Evolutionary conservation across 805 yeast species (phyloP), one percentile per base, ranked within the genome.

Genomic region (Yamadazyma laniorum): DNA sequence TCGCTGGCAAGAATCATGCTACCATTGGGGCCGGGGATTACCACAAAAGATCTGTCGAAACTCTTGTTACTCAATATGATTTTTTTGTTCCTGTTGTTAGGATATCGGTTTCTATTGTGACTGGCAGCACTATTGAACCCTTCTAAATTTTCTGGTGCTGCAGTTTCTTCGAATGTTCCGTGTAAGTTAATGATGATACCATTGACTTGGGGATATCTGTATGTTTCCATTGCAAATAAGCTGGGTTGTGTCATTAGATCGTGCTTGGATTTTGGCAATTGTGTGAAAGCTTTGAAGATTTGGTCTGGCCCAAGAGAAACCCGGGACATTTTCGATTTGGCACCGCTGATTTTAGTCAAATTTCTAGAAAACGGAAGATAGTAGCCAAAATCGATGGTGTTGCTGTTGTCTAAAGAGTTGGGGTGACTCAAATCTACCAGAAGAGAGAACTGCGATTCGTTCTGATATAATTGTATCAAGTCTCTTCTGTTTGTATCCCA

Each of bases 1-100:
- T 93, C 99, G 23, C 95, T 83, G 12, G 95, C 96, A 21, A 93
- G 79, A n/a, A 88, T 67, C 67, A 87, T 77, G 21, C 77, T 65
- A 4, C 89, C 85, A 40, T 74, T 73, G 13, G 80, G 75, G 11
- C 82, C 83, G 1, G 81, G 82, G 11, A 85, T 80, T 2, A 89
- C 81, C n/a, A 86, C 69, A 56, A 93, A 80, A 0, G 82, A 72
- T 54, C 99, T 74, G 58, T 93, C 99, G 59, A 93, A 93, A 7
- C 93, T 79, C 56, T 93, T 83, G 48, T 70, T 72, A 4, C 76
- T 65, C 25, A 82, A 61, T 21, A 72, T 58, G 15, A 56, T 39
- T 40, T 59, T 62, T 37, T 65, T 64, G 32, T 61, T 56, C 34
- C 55, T 53, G 17, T 18, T 34, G 46, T 37, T 53, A 41, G 43